phyloP scores from a whole-genome alignment of 129 eudicot species.

The Centrapalus pauciflorus region DNA sequence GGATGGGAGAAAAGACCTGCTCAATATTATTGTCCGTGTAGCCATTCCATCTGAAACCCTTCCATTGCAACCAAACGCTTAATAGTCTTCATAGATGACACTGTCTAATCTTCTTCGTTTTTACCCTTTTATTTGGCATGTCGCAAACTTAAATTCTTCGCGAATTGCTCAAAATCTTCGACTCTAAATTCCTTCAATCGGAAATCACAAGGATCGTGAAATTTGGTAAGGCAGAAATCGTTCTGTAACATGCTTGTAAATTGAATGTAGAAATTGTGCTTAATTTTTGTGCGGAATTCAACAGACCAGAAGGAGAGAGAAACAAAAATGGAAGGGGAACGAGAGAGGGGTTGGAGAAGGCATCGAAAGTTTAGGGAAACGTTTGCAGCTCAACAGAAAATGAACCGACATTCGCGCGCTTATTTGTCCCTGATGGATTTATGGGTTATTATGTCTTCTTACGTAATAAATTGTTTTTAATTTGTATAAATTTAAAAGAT shows the following conservation, averaged over 20 bases:
- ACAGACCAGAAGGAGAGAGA: not conserved
- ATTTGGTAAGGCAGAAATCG: not conserved
- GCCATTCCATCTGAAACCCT: conserved; percentile 66
- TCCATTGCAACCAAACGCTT: conserved; percentile 42
- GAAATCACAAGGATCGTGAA: not conserved
- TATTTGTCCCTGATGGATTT: conserved; percentile 21
- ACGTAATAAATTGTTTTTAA: too few species aligned
- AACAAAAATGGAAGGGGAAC: not conserved
- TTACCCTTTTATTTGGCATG: conserved; percentile 31
- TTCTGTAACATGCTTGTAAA: not conserved
- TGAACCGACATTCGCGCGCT: conserved; percentile 56
- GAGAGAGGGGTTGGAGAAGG: conserved; percentile 20
- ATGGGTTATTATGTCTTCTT: not conserved
- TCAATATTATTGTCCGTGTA: conserved; percentile 55
- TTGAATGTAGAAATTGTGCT: not conserved
- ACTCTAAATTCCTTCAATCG: not conserved
- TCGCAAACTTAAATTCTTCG: conserved; percentile 34
- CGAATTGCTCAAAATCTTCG: not conserved
- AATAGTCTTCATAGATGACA: conserved; percentile 47
- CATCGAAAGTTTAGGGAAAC: conserved; percentile 31
- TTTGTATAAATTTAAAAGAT: too few species aligned
- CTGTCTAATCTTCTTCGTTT: conserved; percentile 24
- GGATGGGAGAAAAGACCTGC: conserved; percentile 35
- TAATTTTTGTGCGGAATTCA: not conserved
- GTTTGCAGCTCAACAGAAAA: conserved; percentile 33